Evolutionary conservation across 164 flowering plant species (phyloP), one percentile per base, ranked within the genome.

Genomic region (Echeveria elegans): DNA sequence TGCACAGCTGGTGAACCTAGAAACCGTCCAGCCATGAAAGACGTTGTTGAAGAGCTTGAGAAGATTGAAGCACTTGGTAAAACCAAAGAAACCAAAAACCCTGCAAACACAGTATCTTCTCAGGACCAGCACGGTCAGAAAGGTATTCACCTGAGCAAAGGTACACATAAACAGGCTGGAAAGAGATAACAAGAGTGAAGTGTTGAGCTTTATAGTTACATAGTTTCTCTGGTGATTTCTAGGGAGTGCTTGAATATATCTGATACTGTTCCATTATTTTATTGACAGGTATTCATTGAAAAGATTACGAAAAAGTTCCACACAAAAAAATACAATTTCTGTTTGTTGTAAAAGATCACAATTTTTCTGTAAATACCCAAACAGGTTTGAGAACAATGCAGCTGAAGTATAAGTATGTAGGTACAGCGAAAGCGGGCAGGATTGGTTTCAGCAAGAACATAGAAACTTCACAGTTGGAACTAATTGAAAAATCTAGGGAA

Each of bases 21-120:
- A 70, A 59, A 36, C 26, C 85, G 97, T 0, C 97, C 96, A 53
- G 75, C 92, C 18, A 92, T 92, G 97, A 79, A 78, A 76, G 89
- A 86, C 68, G 92, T 88, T 7, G 68, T 86, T 59, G 82, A 79
- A 68, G 69, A 75, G 18, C 70, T 92, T 63, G 92, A 81, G 69
- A 68, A 61, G 43, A 74, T 85, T 30, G 76, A 70, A 65, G 76
- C 81, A 15, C 21, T 63, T 26, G 45, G 28, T n/a, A 32, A n/a
- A 32, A 32, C 28, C 15, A 63, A 12, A 40, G 47, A 63, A 63
- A 36, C 47, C 37, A 62, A 10, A 36, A 32, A 40, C 4, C 15
- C 47, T 0, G 18, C 18, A 43, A 43, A 5, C 47, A 43, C 47
- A 43, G 47, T 43, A 4, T 3, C 47, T 43, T 43, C 47, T 43